Percentiles rank a stretch among this genome's conserved stretches.
These are phyloP conservation scores for Mallotus japonicus DNA, from an alignment of 441 rosid genomes.

Conservation along the genomic window DNA sequence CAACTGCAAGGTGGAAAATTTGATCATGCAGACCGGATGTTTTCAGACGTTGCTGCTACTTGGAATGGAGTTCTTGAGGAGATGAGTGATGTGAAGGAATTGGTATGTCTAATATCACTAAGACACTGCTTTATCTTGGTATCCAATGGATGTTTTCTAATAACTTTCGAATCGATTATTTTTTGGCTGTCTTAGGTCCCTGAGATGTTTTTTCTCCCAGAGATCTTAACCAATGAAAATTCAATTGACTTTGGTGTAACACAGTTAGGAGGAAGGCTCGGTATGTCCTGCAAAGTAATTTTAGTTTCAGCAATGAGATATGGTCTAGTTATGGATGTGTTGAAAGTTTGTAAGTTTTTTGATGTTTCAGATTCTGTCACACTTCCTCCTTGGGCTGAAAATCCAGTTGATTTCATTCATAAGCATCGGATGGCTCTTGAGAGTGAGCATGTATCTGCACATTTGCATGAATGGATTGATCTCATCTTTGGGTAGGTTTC, in stretches of 20 bases:
- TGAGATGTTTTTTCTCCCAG: conserved; percentile 98
- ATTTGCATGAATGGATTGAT: conserved; percentile 98
- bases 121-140: conserved; percentile 11
- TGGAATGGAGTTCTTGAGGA: conserved; percentile 99
- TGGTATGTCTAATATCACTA: conserved; percentile 53
- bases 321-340: not conserved
- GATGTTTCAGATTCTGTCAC: conserved; percentile 72
- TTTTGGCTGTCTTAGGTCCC: conserved; percentile 63
- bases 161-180: conserved; percentile 12
- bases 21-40: conserved; percentile 99
- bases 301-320: not conserved
- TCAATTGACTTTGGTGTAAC: conserved; percentile 87
- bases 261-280: conserved; percentile 87
- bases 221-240: conserved; percentile 87
- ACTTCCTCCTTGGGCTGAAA: conserved; percentile 98
- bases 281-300: conserved; percentile 44
- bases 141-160: conserved; percentile 16
- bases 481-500: conserved; percentile 88
- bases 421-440: conserved; percentile 96
- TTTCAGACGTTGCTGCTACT: conserved; percentile 85
- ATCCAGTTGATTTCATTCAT: conserved; percentile 90
- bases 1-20: conserved; percentile 99
- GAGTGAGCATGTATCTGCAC: conserved; percentile 93
- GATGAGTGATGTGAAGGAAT: conserved; percentile 99
- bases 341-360: conserved; percentile 15